Conservation (phyloP, 495 filamentous ascomycete genomes). For the Tuber microsphaerosporum region DNA sequence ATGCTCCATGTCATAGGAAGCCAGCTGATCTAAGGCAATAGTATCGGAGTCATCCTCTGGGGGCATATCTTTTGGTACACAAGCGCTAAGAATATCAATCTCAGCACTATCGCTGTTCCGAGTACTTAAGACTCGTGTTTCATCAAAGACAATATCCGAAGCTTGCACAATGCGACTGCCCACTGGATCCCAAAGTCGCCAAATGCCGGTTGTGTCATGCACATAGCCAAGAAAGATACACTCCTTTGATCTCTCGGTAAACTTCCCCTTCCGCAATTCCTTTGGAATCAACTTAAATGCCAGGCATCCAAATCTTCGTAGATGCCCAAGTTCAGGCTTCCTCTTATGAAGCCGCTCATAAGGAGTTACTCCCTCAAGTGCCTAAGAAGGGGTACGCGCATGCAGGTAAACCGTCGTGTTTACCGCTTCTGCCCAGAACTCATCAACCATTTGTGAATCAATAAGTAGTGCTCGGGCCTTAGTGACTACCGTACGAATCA, state of each 20-base stretch:
- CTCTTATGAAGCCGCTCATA: background rate
- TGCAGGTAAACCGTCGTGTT: constrained; percentile 5
- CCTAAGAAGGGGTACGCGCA: background rate
- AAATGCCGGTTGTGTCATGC: background rate
- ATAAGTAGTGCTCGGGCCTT: background rate
- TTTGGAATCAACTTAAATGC: constrained; percentile 5
- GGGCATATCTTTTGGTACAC: too few relatives aligned
- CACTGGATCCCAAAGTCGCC: background rate
- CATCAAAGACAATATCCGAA: too few relatives aligned
- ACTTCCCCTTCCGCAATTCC: constrained; percentile 1
- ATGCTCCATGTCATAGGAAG: too few relatives aligned
- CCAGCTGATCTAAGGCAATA: too few relatives aligned
- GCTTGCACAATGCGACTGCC: too few relatives aligned
- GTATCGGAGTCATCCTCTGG: too few relatives aligned
- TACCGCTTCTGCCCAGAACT: constrained; percentile 8
- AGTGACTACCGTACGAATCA: background rate
- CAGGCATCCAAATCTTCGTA: background rate
- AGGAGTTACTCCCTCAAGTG: background rate
- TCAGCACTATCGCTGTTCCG: too few relatives aligned
- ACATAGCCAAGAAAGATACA: constrained; percentile 14
- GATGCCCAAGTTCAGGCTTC: background rate
- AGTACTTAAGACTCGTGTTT: too few relatives aligned
- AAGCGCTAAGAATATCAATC: too few relatives aligned
- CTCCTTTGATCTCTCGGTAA: background rate
- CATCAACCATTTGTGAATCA: background rate